phyloP scores from a whole-genome alignment of 2,329 filamentous ascomycete species.

The Botrytis tulipae region DNA sequence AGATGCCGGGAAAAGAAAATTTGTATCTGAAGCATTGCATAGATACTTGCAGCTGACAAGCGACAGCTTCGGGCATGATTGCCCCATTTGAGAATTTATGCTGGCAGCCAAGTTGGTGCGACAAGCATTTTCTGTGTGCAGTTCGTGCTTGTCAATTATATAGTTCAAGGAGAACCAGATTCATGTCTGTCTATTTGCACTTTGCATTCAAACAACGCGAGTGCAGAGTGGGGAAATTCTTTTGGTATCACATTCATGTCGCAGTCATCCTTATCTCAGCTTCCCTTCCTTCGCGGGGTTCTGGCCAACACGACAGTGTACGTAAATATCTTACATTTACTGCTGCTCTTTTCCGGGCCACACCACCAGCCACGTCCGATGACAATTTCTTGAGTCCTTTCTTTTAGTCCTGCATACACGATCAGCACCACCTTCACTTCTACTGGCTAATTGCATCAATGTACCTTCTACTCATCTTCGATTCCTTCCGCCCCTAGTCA shows the following conservation, averaged over 20 bases:
- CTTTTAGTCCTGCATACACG: constrained; percentile 18
- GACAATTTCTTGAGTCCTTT: neutral
- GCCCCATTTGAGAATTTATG: neutral
- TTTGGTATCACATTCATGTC: neutral
- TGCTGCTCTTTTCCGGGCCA: constrained; percentile 5
- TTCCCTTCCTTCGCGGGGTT: neutral
- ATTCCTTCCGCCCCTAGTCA: constrained; percentile 14
- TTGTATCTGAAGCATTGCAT: neutral
- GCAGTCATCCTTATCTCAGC: constrained; percentile 6
- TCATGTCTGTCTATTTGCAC: neutral
- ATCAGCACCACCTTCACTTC: constrained; percentile 1
- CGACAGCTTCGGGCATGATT: constrained; percentile 2
- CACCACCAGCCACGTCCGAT: constrained; percentile 16
- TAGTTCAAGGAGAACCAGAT: neutral
- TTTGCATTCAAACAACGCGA: neutral
- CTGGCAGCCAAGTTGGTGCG: constrained; percentile 7
- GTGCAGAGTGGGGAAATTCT: neutral
- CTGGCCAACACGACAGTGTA: neutral
- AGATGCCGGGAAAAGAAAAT: neutral
- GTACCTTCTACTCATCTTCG: neutral
- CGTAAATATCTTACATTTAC: neutral
- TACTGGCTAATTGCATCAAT: constrained; percentile 5
- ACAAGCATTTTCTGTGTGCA: neutral
- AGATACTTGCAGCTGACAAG: constrained; percentile 7
- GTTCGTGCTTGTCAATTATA: neutral